Evolutionary conservation across 352 stramenopile species (phyloP).

Genomic region (Phytophthora meadii): DNA sequence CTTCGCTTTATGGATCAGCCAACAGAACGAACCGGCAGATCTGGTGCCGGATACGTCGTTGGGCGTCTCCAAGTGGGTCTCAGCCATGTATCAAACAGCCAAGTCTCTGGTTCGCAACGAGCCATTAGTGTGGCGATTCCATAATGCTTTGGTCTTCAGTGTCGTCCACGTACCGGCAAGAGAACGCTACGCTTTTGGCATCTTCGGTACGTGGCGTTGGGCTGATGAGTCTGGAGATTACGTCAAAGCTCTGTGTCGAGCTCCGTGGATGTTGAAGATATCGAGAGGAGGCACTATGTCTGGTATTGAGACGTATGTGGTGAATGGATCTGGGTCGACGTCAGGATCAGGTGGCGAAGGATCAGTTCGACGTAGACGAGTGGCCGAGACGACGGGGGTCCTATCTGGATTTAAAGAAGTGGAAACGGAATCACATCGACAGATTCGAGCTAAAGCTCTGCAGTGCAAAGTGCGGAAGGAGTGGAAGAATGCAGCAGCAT

Average conservation of each 20-base stretch:
- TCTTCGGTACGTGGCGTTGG: slow-evolving; percentile 79
- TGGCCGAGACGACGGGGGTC: slow-evolving; percentile 9
- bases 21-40: slow-evolving; percentile 52
- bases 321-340: slow-evolving; percentile 18
- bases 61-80: slow-evolving; percentile 73
- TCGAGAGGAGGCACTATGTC: slow-evolving; percentile 59
- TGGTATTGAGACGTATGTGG: slow-evolving; percentile 59
- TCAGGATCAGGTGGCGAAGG: slow-evolving; percentile 10
- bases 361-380: slow-evolving; percentile 19
- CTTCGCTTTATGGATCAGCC: slow-evolving; percentile 71
- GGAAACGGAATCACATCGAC: slow-evolving; percentile 49
- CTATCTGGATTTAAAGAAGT: slow-evolving; percentile 12
- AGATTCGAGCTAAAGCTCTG: slow-evolving; percentile 65
- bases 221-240: slow-evolving; percentile 53
- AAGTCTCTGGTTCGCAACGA: slow-evolving; percentile 74
- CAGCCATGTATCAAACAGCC: slow-evolving; percentile 71
- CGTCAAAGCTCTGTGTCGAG: slow-evolving; percentile 54
- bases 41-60: slow-evolving; percentile 50
- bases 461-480: slow-evolving; percentile 78
- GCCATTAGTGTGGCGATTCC: slow-evolving; percentile 60
- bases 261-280: slow-evolving; percentile 55
- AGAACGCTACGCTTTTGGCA: slow-evolving; percentile 71
- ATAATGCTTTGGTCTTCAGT: slow-evolving; percentile 72
- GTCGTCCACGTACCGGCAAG: slow-evolving; percentile 68
- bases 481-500: slow-evolving; percentile 60